Base-by-base conservation (phyloP, 2,329 filamentous ascomycete genomes). In the Ceratocystis colombiana region DNA sequence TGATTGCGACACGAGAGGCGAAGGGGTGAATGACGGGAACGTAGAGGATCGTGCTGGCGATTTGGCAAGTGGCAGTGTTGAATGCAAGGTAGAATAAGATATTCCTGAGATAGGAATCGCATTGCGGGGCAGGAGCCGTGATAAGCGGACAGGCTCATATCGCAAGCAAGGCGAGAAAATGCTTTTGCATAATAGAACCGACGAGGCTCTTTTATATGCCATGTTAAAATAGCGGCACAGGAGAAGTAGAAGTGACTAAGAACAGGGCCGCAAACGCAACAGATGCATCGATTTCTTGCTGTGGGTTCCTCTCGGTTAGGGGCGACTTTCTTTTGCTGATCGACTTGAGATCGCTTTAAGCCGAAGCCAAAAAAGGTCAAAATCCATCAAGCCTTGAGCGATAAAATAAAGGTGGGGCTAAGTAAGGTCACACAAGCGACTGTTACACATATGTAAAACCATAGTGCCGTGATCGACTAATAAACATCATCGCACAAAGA, bases 1-100 rank as follows among this genome's bases (percentile, higher is more conserved):
- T 30, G 53, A 57, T 30, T 57, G 53, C n/a, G 53, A 57, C 22
- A 57, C 53, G 12, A 57, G 22, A 20, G 25, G 22, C 53, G 53
- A 57, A 17, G 53, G 53, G 10, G 53, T 57, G 53, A 57, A 57
- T 12, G 53, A 17, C 15, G 15, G 25, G 7, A 57, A 57, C 17
- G 25, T 33, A 6, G 10, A 28, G 30, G 53, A 30, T 33, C 28
- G 25, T 33, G 53, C 12, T 3, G 37, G 4, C 37, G 53, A 10
- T n/a, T 57, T 57, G 53, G 22, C 28, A 15, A 20, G 28, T 7
- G 25, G 17, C 53, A 28, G 6, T 8, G 8, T 57, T 28, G 53
- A 7, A 28, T 33, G 53, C 22, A 28, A 25, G 12, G 25, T 33
- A 7, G 53, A 57, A 28, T 33, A 57, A n/a, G 28, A 30, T 7